These are phyloP conservation scores for Bruguiera hainesii DNA, from an alignment of 441 rosid species.

Conservation along the genomic window DNA sequence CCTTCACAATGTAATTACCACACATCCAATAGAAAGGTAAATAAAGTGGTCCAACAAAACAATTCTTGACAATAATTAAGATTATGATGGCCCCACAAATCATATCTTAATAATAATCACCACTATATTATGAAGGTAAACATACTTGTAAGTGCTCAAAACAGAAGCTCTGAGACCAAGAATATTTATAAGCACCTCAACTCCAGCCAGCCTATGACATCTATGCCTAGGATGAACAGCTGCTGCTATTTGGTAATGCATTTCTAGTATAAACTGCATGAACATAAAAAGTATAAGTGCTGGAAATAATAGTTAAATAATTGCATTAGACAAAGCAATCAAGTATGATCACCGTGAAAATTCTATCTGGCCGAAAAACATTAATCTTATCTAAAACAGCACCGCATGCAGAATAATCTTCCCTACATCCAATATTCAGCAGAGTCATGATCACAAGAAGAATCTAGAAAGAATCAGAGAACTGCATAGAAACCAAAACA, in stretches of 20 bases:
- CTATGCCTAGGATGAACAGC: constrained; percentile 85
- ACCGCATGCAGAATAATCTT: constrained; percentile 37
- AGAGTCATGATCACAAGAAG: constrained; percentile 12
- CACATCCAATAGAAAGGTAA: no score
- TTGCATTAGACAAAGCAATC: constrained; percentile 9
- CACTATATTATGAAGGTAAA: not conserved
- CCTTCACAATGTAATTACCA: not conserved
- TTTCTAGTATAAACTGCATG: constrained; percentile 80
- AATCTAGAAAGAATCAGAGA: constrained; percentile 2
- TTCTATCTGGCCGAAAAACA: constrained; percentile 94
- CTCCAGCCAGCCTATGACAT: constrained; percentile 72
- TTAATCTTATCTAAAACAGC: constrained; percentile 79
- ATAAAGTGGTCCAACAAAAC: no score
- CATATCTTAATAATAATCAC: not conserved
- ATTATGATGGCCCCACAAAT: not conserved
- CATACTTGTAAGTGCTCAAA: constrained; percentile 79
- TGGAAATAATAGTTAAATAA: constrained; percentile 15
- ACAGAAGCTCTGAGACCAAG: constrained; percentile 80
- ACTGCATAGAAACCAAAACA: constrained; percentile 9
- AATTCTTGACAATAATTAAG: no score
- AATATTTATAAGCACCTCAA: constrained; percentile 80
- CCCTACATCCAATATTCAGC: constrained; percentile 47
- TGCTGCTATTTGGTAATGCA: constrained; percentile 75
- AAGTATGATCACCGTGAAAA: constrained; percentile 67
- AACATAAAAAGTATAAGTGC: constrained; percentile 16